These are phyloP conservation scores for Manihot esculenta DNA, from an alignment of 441 rosid species.

Conservation along the genomic window DNA sequence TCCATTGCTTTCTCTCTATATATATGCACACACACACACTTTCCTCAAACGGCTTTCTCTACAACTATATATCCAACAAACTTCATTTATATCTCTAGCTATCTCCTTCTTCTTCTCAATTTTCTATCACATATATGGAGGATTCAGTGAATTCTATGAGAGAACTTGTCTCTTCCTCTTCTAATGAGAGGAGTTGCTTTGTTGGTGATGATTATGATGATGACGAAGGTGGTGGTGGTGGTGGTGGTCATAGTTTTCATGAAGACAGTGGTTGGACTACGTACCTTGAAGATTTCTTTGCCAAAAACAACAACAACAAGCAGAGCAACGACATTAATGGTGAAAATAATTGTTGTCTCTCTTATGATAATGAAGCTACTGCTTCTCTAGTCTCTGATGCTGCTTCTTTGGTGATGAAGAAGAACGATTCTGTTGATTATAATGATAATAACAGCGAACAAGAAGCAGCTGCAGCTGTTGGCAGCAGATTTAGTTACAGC, in stretches of 20 bases:
- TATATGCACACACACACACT: background rate
- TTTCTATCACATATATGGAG: too few species aligned
- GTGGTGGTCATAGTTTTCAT: constrained; percentile 13
- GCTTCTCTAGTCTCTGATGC: constrained; percentile 16
- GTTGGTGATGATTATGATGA: constrained; percentile 9
- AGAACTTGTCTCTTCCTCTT: too few species aligned
- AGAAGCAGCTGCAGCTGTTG: background rate
- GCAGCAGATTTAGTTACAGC: background rate
- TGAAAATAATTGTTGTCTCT: background rate
- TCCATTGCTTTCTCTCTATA: background rate
- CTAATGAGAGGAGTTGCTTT: constrained; percentile 14
- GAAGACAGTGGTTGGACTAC: constrained; percentile 65
- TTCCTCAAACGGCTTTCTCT: background rate
- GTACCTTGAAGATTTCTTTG: constrained; percentile 47
- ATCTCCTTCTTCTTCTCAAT: background rate
- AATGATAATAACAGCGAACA: background rate
- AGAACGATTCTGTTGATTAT: background rate
- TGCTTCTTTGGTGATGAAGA: constrained; percentile 28
- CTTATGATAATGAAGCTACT: constrained; percentile 20
- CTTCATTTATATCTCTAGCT: background rate
- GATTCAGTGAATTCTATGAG: too few species aligned
- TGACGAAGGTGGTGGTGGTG: too few species aligned
- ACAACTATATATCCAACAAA: constrained; percentile 2
- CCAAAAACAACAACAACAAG: constrained; percentile 2
- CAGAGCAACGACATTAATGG: background rate